phyloP scores from a whole-genome alignment of 495 filamentous ascomycete species.

The Ascobolus immersus region DNA sequence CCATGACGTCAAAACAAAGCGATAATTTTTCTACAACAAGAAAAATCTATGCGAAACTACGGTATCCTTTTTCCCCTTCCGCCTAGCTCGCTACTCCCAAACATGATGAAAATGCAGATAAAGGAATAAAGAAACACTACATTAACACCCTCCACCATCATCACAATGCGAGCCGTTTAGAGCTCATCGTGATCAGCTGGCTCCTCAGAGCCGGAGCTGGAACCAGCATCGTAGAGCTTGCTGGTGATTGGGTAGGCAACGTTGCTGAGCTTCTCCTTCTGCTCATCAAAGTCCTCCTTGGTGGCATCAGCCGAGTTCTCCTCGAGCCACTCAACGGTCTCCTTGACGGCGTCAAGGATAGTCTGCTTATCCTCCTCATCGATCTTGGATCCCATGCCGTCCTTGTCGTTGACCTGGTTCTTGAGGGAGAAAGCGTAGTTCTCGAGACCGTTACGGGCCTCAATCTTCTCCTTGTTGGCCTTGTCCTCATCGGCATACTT shows the following conservation, averaged over 20 bases:
- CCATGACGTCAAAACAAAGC: too few species aligned
- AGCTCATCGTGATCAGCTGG: conserved; percentile 65
- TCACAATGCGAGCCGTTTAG: too few species aligned
- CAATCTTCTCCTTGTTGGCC: conserved; percentile 78
- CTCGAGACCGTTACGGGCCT: conserved; percentile 85
- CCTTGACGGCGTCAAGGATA: conserved; percentile 89
- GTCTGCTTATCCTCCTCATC: conserved; percentile 97
- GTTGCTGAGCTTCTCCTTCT: conserved; percentile 93
- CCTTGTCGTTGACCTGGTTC: conserved; percentile 96
- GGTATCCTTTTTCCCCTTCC: too few species aligned
- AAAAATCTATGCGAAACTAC: too few species aligned
- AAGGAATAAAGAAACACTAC: too few species aligned
- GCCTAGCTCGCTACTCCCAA: too few species aligned
- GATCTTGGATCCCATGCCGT: conserved; percentile 92
- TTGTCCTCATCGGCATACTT: conserved; percentile 98
- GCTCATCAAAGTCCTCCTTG: conserved; percentile 92
- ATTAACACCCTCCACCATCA: background rate
- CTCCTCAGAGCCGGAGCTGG: conserved; percentile 48
- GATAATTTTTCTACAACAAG: too few species aligned
- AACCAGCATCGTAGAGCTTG: conserved; percentile 65
- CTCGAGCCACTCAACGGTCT: conserved; percentile 89
- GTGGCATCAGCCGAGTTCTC: conserved; percentile 73
- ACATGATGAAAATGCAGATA: too few species aligned
- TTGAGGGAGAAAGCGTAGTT: conserved; percentile 94
- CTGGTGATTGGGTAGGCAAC: conserved; percentile 97